Base-by-base conservation (phyloP, 78 protist species). In the slime mould (Dictyostelium discoideum) region DNA sequence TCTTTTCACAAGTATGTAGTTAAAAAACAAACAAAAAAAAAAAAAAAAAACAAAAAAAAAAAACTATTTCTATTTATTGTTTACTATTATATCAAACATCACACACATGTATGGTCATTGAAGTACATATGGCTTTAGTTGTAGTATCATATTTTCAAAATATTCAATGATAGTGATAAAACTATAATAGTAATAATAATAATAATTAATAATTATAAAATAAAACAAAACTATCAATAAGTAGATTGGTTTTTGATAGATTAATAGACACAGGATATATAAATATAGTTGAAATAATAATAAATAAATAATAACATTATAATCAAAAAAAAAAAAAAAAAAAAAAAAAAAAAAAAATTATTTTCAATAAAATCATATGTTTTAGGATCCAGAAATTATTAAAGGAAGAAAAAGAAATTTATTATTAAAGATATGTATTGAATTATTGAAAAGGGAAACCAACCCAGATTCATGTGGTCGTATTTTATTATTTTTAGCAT, bases 381-480 rank as follows among this genome's bases (percentile, higher is more conserved):
- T 48, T 48, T 50, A 44, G 65, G 87, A 84, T 74, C 46, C 81
- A 74, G 81, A 74, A 32, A 32, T 74, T 74, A 29, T 74, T 39
- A 84, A 84, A 84, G 87, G 87, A 50, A 57, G 88, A 48, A 63
- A 85, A 80, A 90, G 85, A 65, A 83, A 83, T 14, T 42, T 67
- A 39, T 63, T 90, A 22, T 42, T 90, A n/a, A 90, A 90, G 54
- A 29, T 90, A 1, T 90, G 95, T 73, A 57, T 46, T n/a, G 95
- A 90, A 32, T 14, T 90, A 14, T 72, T 90, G 74, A 63, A 83
- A 39, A 90, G 86, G 32, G 74, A 87, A 48, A 50, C 95, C 24
- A 90, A 90, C 20, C 95, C 95, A 72, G 95, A 90, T 40, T 50
- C 89, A 22, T 90, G 95, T 82, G 95, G 95, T 24, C 44, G 95